These are phyloP conservation scores for Penicillium antarcticum DNA, from an alignment of 495 filamentous ascomycete species.

Conservation along the genomic window DNA sequence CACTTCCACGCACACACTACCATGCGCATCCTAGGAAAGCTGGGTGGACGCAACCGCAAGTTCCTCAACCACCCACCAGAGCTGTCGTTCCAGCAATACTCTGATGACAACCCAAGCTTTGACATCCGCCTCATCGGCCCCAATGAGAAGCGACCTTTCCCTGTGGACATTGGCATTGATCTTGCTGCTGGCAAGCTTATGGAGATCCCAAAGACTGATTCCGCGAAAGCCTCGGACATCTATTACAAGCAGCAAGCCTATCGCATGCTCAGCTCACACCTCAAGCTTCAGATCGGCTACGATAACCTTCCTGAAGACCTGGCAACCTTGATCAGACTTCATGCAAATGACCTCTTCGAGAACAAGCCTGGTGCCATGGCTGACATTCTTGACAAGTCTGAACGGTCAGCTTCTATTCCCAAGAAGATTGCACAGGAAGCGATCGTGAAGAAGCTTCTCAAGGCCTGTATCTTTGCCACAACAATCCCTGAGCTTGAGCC, in stretches of 20 bases:
- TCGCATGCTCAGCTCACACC: constrained; percentile 75
- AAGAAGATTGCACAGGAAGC: constrained; percentile 84
- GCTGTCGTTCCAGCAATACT: constrained; percentile 75
- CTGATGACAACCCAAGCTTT: constrained; percentile 81
- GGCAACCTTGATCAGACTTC: constrained; percentile 74
- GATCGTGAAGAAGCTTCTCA: constrained; percentile 78
- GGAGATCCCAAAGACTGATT: constrained; percentile 64
- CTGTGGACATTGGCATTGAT: constrained; percentile 79
- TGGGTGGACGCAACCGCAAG: constrained; percentile 91
- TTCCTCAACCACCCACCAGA: constrained; percentile 86
- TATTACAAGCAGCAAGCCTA: constrained; percentile 95
- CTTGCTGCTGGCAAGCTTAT: constrained; percentile 81
- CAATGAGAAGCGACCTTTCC: constrained; percentile 81
- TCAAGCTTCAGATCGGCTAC: constrained; percentile 85
- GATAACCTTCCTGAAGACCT: constrained; percentile 90
- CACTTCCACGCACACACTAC: constrained; percentile 98
- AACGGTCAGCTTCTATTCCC: constrained; percentile 73
- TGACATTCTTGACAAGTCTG: constrained; percentile 59
- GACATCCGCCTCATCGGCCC: constrained; percentile 87
- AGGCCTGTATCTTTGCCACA: constrained; percentile 80
- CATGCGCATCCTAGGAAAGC: constrained; percentile 95
- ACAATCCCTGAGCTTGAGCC: constrained; percentile 76
- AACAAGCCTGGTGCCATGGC: constrained; percentile 63
- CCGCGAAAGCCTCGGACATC: constrained; percentile 68
- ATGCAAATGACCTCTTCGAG: constrained; percentile 79